Base-by-base conservation (phyloP, 805 yeast genomes). In the Wickerhamiella occidentalis region DNA sequence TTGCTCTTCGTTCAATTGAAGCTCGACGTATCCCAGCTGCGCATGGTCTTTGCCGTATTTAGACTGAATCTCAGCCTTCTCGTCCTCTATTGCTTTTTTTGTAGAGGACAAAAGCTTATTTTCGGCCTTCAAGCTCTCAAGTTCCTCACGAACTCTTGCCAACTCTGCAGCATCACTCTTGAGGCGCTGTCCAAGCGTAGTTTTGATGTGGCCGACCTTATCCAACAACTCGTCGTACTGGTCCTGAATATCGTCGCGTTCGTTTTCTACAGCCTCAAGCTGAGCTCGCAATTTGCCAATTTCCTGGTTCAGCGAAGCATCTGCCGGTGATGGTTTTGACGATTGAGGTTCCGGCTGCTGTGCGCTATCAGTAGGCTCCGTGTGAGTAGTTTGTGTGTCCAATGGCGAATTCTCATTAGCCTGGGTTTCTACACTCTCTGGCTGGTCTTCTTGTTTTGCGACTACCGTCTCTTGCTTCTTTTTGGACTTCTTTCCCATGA, bases 221-320 rank as follows among this genome's bases (percentile, higher is more conserved):
- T 62, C 68, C 23, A 65, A 55, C 12, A 69, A 56, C 19, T 54
- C 54, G 46, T 67, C 66, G 47, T 77, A 63, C 54, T 75, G 76
- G 17, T 56, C 62, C 42, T 67, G 72, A 15, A 60, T 55, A 21
- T 62, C 64, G 30, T 65, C 71, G 19, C 74, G 62, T 42, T 67
- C 68, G 15, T 71, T 75, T 55, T 76, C 75, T 1, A 75, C 70
- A 3, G 66, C 68, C 38, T 75, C 85, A 17, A 84, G 66, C 55
- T 51, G 50, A 9, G 49, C 51, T 5, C 19, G 21, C 37, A 48
- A 25, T 33, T 35, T 37, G 13, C 40, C 50, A 9, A 46, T 46
- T 38, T 46, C 21, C n/a, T 45, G 47, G 21, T 44, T 36, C 17
- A 36, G 13, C 6, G 40, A 36, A 9, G 35, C 35, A n/a, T 30